Conservation (phyloP, 495 filamentous ascomycete species). For the Polyplosphaeria fusca region DNA sequence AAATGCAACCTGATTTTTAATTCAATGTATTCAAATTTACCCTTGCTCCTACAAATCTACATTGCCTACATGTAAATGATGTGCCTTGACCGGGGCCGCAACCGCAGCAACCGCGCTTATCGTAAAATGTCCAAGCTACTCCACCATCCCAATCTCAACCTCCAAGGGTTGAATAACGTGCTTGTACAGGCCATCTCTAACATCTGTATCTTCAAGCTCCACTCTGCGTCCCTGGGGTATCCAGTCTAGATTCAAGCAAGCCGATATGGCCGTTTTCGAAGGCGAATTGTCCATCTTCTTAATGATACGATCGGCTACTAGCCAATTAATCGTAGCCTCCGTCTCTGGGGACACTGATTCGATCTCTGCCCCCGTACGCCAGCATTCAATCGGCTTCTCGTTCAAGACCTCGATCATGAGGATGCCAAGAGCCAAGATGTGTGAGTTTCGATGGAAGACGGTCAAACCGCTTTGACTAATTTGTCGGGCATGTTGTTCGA, state of each 20-base stretch:
- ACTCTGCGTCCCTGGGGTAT: neutral
- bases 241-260: conserved; percentile 2
- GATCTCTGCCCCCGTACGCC: neutral
- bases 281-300: conserved; percentile 2
- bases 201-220: neutral
- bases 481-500: neutral
- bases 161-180: conserved; percentile 6
- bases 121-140: no score
- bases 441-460: neutral
- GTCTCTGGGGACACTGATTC: neutral
- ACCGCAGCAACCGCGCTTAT: no score
- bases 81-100: no score
- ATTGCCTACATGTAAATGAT: no score
- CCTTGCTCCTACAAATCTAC: no score
- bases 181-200: conserved; percentile 1
- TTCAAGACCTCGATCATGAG: neutral
- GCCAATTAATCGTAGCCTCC: neutral
- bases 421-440: neutral
- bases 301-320: neutral
- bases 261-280: neutral
- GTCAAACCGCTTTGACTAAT: neutral
- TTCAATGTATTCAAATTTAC: no score
- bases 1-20: no score
- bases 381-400: conserved; percentile 5
- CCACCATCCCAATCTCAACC: neutral